Percentiles rank a stretch among this genome's conserved stretches.
Conservation (phyloP, 257 asterid species). For the Solanum paucissectum region DNA sequence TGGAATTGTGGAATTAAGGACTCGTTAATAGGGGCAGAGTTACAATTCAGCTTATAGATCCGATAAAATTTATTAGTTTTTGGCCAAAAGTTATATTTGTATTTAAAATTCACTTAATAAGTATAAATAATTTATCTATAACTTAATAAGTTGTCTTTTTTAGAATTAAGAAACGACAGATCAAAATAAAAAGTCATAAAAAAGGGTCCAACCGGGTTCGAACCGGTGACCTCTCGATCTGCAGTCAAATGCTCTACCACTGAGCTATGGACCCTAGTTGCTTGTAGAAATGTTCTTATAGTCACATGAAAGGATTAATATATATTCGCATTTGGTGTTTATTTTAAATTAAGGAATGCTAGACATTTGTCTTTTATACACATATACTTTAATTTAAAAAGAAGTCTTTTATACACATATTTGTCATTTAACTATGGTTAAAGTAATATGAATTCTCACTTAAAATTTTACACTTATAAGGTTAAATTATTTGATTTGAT, state of each 20-base stretch:
- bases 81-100: not conserved
- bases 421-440: not conserved
- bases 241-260: conserved; percentile 81
- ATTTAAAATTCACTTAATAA: not conserved
- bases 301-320: not conserved
- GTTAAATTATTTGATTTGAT: not conserved
- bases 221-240: conserved; percentile 42
- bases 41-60: not conserved
- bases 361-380: not conserved
- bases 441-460: not conserved
- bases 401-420: not conserved
- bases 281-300: not conserved
- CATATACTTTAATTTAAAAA: not conserved
- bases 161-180: not conserved
- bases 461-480: not conserved
- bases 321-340: not conserved
- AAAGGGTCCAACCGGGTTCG: conserved; percentile 33
- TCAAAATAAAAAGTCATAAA: not conserved
- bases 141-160: not conserved
- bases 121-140: not conserved
- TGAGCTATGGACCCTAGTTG: conserved; percentile 51
- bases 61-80: not conserved
- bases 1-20: too few relatives aligned
- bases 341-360: not conserved
- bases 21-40: not conserved